These are phyloP conservation scores for Chenopodium quinoa DNA, from an alignment of 148 eudicot species.

Conservation along the genomic window DNA sequence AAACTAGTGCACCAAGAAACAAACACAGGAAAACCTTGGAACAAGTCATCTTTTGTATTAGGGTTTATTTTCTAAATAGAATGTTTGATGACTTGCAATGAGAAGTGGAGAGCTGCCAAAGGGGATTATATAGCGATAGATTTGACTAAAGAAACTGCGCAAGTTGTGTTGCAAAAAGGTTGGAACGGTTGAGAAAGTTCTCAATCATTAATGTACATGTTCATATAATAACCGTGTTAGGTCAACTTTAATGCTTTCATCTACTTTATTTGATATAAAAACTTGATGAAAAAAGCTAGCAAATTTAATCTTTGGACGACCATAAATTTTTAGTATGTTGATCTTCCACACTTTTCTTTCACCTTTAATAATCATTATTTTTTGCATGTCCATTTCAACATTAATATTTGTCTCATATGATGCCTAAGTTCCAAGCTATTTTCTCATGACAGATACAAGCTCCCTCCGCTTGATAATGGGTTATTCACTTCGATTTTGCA, in stretches of 20 bases:
- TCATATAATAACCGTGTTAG: slow-evolving; percentile 23
- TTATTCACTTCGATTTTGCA: too few species aligned
- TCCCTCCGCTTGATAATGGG: too few species aligned
- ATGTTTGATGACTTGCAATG: slow-evolving; percentile 25
- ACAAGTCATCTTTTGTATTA: slow-evolving; percentile 12
- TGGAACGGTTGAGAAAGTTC: slow-evolving; percentile 15
- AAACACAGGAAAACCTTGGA: slow-evolving; percentile 24
- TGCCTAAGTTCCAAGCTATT: too few species aligned
- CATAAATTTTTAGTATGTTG: neutral
- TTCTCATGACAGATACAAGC: too few species aligned
- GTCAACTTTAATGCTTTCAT: slow-evolving; percentile 24
- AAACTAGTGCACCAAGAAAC: slow-evolving; percentile 27
- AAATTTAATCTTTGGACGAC: neutral
- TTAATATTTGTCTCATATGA: too few species aligned
- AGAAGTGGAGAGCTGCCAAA: slow-evolving; percentile 4
- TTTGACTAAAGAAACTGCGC: neutral
- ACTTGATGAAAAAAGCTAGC: slow-evolving; percentile 15
- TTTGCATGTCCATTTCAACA: too few species aligned
- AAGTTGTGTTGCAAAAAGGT: neutral
- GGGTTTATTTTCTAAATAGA: neutral
- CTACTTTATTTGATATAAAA: slow-evolving; percentile 12
- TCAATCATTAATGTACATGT: neutral
- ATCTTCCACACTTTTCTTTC: neutral
- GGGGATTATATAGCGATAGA: slow-evolving; percentile 22
- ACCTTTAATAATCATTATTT: neutral